These are phyloP conservation scores for Xylaria sp. DNA, from an alignment of 2,329 filamentous ascomycete genomes.

Conservation along the genomic window DNA sequence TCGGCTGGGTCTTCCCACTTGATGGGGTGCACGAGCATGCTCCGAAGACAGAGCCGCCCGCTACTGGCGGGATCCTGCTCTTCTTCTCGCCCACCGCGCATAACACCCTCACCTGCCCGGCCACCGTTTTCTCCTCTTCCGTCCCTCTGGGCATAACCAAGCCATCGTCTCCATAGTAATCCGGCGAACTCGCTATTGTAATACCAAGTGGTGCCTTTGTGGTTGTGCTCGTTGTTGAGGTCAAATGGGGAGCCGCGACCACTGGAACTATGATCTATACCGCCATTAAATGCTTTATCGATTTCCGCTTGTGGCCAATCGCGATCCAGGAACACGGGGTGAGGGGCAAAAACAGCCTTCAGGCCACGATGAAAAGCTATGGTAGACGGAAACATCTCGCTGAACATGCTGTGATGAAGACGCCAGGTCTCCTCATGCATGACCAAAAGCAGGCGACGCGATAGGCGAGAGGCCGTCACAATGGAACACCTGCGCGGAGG, in stretches of 20 bases:
- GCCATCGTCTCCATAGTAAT: conserved; percentile 82
- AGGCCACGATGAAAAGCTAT: conserved; percentile 78
- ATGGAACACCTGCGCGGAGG: conserved; percentile 77
- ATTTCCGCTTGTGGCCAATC: conserved; percentile 76
- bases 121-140: conserved; percentile 62
- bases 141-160: conserved; percentile 67
- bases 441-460: conserved; percentile 70
- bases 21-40: conserved; percentile 83
- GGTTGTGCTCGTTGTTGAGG: conserved; percentile 79
- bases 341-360: conserved; percentile 82
- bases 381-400: conserved; percentile 80
- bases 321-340: conserved; percentile 82
- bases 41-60: conserved; percentile 81
- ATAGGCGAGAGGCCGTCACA: conserved; percentile 76
- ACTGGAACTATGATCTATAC: conserved; percentile 72
- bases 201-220: conserved; percentile 85
- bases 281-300: conserved; percentile 82
- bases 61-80: conserved; percentile 57
- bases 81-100: conserved; percentile 63
- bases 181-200: conserved; percentile 82
- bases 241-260: conserved; percentile 75
- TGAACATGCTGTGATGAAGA: conserved; percentile 77
- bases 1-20: conserved; percentile 71
- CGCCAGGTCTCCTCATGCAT: conserved; percentile 81
- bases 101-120: conserved; percentile 57